Base-by-base conservation (phyloP, 1,139 yeast species). In the Suhomyces kunorum region DNA sequence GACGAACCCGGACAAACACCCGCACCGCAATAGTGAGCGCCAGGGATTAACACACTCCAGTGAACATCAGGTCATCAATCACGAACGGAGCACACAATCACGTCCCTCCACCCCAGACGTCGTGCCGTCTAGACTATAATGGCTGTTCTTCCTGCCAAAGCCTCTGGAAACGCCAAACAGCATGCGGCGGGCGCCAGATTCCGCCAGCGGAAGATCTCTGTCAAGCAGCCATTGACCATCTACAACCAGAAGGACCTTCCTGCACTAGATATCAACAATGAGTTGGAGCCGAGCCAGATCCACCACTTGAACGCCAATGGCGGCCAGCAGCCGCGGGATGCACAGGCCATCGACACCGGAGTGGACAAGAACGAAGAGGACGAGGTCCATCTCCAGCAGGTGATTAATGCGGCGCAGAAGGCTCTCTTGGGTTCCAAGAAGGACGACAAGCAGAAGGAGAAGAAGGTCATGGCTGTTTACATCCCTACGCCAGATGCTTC, bases 401-500 rank as follows among this genome's bases (percentile, higher is more conserved):
- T 92, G 32, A 84, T 86, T 47, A 80, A 81, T 60, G 89, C 92
- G 3, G 81, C 88, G 3, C 81, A 79, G 45, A 76, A 83, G 24
- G 85, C 84, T 3, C 71, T 80, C 33, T 54, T 72, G 28, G 66
- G 68, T 9, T 59, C 72, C 2, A 60, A 60, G 31, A 48, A 50
- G 15, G 55, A 50, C 13, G 48, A 37, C 17, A 47, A 40, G 34
- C 50, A 44, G 34, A 36, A 77, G 44, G 78, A 71, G 12, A 75
- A 77, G 37, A 52, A 53, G 24, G 27, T 17, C 6, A 30, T 28
- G 8, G 29, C 81, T 43, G 84, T 87, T 18, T 92, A 86, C 59
- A 94, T 92, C 54, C 99, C 98, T 1, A 92, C 98, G 0, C 98
- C 98, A 0, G 96, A 89, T 69, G 98, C 98, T 2, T 84, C 95